A percentile compares a stretch with the other conserved stretches of the same genome.
Evolutionary conservation across 495 filamentous ascomycete genomes (phyloP).

Genomic region (Hypoxylon fuscum): DNA sequence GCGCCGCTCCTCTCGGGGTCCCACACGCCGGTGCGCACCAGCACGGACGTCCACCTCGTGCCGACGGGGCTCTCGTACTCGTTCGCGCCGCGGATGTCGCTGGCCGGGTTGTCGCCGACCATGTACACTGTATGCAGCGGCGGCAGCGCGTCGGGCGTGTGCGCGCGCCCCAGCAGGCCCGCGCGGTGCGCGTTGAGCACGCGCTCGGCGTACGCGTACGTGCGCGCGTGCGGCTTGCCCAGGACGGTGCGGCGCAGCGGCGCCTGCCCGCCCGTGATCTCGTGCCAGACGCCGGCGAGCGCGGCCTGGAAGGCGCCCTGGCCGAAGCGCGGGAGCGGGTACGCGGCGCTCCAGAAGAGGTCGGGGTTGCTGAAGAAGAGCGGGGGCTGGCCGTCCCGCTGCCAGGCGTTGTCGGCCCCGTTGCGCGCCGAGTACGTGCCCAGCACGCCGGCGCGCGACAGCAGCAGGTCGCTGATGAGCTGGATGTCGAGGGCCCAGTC

Average conservation of each 20-base stretch:
- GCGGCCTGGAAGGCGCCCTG: slow-evolving; percentile 92
- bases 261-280: slow-evolving; percentile 70
- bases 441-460: slow-evolving; percentile 75
- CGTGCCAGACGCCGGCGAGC: slow-evolving; percentile 78
- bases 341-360: slow-evolving; percentile 83
- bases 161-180: slow-evolving; percentile 44
- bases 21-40: slow-evolving; percentile 89
- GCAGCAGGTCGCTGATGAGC: slow-evolving; percentile 79
- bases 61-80: slow-evolving; percentile 69
- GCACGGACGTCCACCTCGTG: slow-evolving; percentile 78
- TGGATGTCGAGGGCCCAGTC: slow-evolving; percentile 94
- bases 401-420: slow-evolving; percentile 75
- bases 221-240: slow-evolving; percentile 81
- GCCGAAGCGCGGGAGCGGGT: slow-evolving; percentile 87
- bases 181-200: slow-evolving; percentile 69
- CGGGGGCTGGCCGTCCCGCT: slow-evolving; percentile 78
- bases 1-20: slow-evolving; percentile 55
- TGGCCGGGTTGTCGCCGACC: slow-evolving; percentile 97
- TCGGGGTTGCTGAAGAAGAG: slow-evolving; percentile 93
- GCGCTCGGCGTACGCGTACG: slow-evolving; percentile 85
- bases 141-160: slow-evolving; percentile 26
- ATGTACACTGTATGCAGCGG: slow-evolving; percentile 80
- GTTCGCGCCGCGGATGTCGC: slow-evolving; percentile 92
- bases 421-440: slow-evolving; percentile 76
- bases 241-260: slow-evolving; percentile 73